Percentiles rank a stretch among this genome's conserved stretches.
Evolutionary conservation across 148 eudicot genomes (phyloP).

Genomic region (Camellia granthamiana): DNA sequence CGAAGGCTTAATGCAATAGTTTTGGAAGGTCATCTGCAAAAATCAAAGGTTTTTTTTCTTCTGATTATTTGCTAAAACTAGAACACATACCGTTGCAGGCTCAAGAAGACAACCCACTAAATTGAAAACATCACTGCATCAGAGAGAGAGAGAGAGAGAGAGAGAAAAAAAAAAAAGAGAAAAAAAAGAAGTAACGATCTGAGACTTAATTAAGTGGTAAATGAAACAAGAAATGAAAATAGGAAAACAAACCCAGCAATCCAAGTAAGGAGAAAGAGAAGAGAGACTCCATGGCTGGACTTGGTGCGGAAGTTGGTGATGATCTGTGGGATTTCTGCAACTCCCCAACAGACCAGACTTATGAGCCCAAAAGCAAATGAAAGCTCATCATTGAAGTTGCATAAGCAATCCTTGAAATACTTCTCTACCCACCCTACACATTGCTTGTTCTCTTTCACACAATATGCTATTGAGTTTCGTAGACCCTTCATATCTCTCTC

Average conservation of each 20-base stretch:
- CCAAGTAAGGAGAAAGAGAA: conserved; percentile 86
- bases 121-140: conserved; percentile 81
- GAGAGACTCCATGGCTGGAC: conserved; percentile 92
- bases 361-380: conserved; percentile 74
- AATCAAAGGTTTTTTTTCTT: too few relatives aligned
- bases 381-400: conserved; percentile 58
- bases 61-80: background rate
- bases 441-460: conserved; percentile 52
- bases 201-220: background rate
- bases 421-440: conserved; percentile 71
- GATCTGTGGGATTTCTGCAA: conserved; percentile 97
- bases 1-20: too few relatives aligned
- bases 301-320: conserved; percentile 85
- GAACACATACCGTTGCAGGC: conserved; percentile 77
- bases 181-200: background rate
- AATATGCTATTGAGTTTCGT: conserved; percentile 37
- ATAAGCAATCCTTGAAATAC: conserved; percentile 82
- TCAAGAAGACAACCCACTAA: conserved; percentile 83
- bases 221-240: background rate
- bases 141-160: conserved; percentile 6
- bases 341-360: conserved; percentile 81
- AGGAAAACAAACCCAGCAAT: conserved; percentile 50
- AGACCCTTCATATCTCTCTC: conserved; percentile 14
- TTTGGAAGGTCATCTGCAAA: too few relatives aligned
- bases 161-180: background rate